Evolutionary conservation across 306 rosid genomes (phyloP).

Genomic region (Casuarina glauca): DNA sequence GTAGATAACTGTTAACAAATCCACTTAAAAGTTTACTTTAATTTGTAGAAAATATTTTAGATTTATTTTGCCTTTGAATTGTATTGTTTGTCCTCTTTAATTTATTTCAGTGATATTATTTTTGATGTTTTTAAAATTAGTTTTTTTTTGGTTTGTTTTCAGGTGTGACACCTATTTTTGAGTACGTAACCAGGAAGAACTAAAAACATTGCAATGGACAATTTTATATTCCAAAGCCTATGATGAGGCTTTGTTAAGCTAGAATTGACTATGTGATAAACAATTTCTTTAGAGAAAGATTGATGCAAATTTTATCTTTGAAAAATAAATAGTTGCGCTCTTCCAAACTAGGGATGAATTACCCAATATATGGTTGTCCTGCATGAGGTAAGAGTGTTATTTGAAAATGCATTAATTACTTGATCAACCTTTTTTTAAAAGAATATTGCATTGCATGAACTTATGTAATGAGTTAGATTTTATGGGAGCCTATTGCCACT

Average conservation of each 20-base stretch:
- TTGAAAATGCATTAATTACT: background rate
- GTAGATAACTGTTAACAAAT: too few relatives aligned
- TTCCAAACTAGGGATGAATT: background rate
- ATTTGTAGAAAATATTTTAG: too few relatives aligned
- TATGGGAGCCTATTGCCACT: background rate
- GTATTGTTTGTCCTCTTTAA: background rate
- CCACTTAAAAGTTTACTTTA: too few relatives aligned
- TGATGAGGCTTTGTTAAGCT: background rate
- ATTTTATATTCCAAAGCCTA: background rate
- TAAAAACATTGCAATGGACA: background rate
- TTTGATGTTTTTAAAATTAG: constrained; percentile 10
- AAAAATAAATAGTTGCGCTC: background rate
- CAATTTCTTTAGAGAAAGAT: background rate
- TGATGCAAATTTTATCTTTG: background rate
- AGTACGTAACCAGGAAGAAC: background rate
- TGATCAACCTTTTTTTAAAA: background rate
- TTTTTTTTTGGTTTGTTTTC: constrained; percentile 32
- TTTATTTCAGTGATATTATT: background rate
- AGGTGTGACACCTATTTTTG: constrained; percentile 53
- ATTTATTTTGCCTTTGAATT: too few relatives aligned
- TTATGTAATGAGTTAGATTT: background rate
- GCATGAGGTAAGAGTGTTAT: background rate
- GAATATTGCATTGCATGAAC: background rate
- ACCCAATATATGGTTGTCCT: background rate
- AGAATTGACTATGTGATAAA: background rate